Evolutionary conservation across 495 filamentous ascomycete species (phyloP), one percentile per base, ranked within the genome.

Genomic region (Stereocaulon alpinum): DNA sequence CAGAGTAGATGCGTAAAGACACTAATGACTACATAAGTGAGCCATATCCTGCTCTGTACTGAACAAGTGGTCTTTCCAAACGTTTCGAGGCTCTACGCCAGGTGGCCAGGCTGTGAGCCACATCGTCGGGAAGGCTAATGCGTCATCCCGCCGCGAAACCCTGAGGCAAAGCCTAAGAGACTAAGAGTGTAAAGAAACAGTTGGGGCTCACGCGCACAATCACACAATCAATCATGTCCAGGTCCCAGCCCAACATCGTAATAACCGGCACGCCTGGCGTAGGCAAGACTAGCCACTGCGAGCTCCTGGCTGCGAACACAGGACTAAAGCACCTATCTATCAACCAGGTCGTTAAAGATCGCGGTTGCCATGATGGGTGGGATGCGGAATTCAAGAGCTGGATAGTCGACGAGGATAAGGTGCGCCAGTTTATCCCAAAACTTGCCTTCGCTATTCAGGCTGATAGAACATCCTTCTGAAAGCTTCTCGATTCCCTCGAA

Each of bases 391-490:
- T 82, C 42, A 80, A 88, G 72, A 88, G 86, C 65, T 96, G 88
- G 86, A 87, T 96, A 51, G 91, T 98, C 22, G 91, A 98, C 69
- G 93, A 98, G 69, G 92, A 97, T 68, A 95, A 95, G 80, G 91
- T 91, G n/a, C 3, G 47, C 30, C 30, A 12, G 17, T 20, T 4
- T 24, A 32, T 20, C 9, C 30, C 30, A 34, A 34, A n/a, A n/a
- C n/a, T n/a, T n/a, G n/a, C n/a, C n/a, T n/a, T n/a, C n/a, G n/a
- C n/a, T n/a, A n/a, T n/a, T n/a, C n/a, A n/a, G n/a, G n/a, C n/a
- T 37, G 34, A 37, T 6, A 37, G 7, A 37, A 9, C 7, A 3
- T 12, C 2, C 7, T 37, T 7, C 67, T 24, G 24, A 1, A 1
- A 95, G 88, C 74, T 98, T 17, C 77, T 98, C 37, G 93, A 97